Percentiles rank a stretch among this genome's conserved stretches.
phyloP scores from a whole-genome alignment of 2,329 filamentous ascomycete genomes.

The Penicillium aurantiogriseum region DNA sequence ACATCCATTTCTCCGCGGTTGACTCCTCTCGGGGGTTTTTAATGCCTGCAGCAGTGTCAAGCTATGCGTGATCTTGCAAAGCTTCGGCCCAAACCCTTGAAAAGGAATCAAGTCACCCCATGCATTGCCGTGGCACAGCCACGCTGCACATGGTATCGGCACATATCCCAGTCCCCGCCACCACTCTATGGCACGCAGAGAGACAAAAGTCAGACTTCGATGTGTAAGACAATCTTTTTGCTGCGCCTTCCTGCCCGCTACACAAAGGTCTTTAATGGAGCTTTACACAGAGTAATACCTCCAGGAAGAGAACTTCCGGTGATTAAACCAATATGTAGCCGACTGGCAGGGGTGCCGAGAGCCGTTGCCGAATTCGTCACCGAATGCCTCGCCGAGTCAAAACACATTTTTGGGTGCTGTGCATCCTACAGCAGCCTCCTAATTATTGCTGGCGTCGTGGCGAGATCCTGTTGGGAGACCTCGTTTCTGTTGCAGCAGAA shows the following conservation, averaged over 20 bases:
- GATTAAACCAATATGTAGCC: not conserved
- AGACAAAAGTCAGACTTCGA: not conserved
- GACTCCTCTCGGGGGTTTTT: not conserved
- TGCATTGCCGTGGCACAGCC: conserved; percentile 4
- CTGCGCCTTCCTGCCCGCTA: not conserved
- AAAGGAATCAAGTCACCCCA: not conserved
- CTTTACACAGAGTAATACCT: not conserved
- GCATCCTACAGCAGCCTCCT: not conserved
- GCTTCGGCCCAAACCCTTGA: not conserved
- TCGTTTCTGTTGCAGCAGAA: not conserved
- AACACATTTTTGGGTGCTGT: not conserved
- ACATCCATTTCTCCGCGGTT: not conserved
- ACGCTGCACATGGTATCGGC: conserved; percentile 6
- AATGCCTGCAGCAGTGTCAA: not conserved
- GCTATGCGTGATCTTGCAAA: not conserved
- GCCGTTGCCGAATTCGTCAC: not conserved
- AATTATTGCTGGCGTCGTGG: not conserved
- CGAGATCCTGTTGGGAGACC: not conserved
- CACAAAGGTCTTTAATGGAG: not conserved
- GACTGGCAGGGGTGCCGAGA: too few species aligned
- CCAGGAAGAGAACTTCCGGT: not conserved
- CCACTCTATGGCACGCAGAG: not conserved
- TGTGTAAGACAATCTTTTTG: not conserved
- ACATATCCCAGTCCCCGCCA: not conserved
- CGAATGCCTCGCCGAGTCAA: not conserved